phyloP scores from a whole-genome alignment of 257 asterid genomes.

The Ligustrum vulgare region DNA sequence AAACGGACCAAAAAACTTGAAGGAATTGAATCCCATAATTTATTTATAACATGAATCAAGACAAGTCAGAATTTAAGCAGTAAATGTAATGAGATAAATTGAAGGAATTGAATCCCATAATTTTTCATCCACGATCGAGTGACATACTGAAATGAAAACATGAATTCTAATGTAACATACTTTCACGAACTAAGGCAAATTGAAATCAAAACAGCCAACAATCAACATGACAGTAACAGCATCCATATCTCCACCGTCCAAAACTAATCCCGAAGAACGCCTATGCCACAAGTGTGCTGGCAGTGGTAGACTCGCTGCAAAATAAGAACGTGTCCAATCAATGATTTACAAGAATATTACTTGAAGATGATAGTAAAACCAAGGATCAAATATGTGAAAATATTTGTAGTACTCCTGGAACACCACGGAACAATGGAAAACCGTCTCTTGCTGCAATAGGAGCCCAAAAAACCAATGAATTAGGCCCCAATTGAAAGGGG shows the following conservation, averaged over 20 bases:
- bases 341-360: background rate
- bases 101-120: no score
- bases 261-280: background rate
- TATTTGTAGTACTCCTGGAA: no score
- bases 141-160: conserved; percentile 10
- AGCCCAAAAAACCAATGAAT: no score
- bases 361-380: no score
- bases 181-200: background rate
- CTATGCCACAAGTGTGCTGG: conserved; percentile 58
- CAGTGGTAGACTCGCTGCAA: conserved; percentile 51
- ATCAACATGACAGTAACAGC: background rate
- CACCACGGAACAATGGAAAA: no score
- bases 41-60: background rate
- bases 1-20: no score
- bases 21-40: no score
- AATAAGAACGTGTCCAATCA: background rate
- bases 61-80: background rate
- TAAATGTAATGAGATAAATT: no score
- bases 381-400: no score
- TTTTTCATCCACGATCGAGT: conserved; percentile 16
- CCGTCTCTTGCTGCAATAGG: no score
- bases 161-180: background rate
- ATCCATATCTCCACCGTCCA: conserved; percentile 10
- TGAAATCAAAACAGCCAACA: background rate
- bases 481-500: no score